Base-by-base conservation (phyloP, 2,329 filamentous ascomycete species). In the Sporothrix mexicana region DNA sequence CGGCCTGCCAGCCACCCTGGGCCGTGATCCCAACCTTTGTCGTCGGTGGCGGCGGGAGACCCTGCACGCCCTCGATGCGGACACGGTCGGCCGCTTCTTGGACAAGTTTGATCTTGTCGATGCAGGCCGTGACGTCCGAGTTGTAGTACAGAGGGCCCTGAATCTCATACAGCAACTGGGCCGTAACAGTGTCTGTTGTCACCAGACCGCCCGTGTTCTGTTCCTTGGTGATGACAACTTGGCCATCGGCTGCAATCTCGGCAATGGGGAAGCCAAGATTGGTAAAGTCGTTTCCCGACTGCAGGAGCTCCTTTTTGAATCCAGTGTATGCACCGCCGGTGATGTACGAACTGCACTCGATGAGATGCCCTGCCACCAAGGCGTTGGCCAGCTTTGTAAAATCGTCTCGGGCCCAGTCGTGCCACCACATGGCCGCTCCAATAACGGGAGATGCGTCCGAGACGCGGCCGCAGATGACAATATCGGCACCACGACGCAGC, bases 201-300 rank as follows among this genome's bases (percentile, higher is more conserved):
- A 76, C 68, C 41, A 74, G 74, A 15, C 78, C 79, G 53, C 74
- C 75, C 2, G 45, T 41, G 2, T 77, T 78, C 30, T 74, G 69
- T 70, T 79, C 77, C 70, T 79, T 80, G 30, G 74, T 76, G 41
- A 80, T 78, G 51, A 76, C 73, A 30, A 75, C 77, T 67, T 74
- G 73, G 0, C 86, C 85, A 73, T 85, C 83, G 1, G 74, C 77
- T 20, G 80, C 81, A 10, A 88, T 81, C 67, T 88, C 85, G 0
- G 83, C 84, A 73, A 88, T 86, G 0, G 84, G 84, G 71, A 86
- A 87, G 0, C 81, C 81, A 0, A 85, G 80, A 57, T 84, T 83
- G 17, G 72, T 59, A 47, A 72, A 66, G 59, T 84, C 77, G 36
- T 85, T 66, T 1, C 61, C 61, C 4, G 61, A 66, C n/a, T 66